Base-by-base conservation (phyloP, 106 monocot genomes). In the Allium fistulosum region DNA sequence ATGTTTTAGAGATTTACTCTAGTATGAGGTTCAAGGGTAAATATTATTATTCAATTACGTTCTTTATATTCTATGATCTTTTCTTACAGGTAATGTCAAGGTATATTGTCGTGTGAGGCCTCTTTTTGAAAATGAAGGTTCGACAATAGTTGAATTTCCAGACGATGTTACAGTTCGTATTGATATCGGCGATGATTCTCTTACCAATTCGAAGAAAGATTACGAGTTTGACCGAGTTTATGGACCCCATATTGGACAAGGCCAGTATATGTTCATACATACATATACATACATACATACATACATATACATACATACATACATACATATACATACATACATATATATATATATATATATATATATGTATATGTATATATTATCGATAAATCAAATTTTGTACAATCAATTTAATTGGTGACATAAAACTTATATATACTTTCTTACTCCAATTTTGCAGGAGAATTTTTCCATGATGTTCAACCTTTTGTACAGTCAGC, bases 181-280 rank as follows among this genome's bases (percentile, higher is more conserved):
- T 69, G 85, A 93, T 63, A 80, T 85, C 15, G 75, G 89, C 69
- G 90, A 99, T 85, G 87, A 90, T 68, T 80, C 90, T 72, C 62
- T 90, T 59, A 75, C 80, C 17, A 87, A 82, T 72, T 72, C 90
- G 49, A 99, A 93, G 53, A 95, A 88, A 71, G 90, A 99, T 75
- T 99, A 90, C 70, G 92, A 90, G 70, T 99, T 93, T 78, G 93
- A 99, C 81, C 80, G 87, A 66, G 97, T 99, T 49, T 99, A 93
- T 85, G 97, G 97, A 28, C 90, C 97, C 53, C 97, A 99, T 85
- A 73, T 99, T 72, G 88, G 97, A 63, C 93, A 99, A 83, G 97
- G 97, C 81, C 69, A 80, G 79, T 45, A 17, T 58, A 8, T 22
- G 5, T 8, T 15, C 2, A 37, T 37, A 28, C 28, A 28, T 28